phyloP scores from a whole-genome alignment of 2,329 filamentous ascomycete genomes.

The Alternaria incomplexa region DNA sequence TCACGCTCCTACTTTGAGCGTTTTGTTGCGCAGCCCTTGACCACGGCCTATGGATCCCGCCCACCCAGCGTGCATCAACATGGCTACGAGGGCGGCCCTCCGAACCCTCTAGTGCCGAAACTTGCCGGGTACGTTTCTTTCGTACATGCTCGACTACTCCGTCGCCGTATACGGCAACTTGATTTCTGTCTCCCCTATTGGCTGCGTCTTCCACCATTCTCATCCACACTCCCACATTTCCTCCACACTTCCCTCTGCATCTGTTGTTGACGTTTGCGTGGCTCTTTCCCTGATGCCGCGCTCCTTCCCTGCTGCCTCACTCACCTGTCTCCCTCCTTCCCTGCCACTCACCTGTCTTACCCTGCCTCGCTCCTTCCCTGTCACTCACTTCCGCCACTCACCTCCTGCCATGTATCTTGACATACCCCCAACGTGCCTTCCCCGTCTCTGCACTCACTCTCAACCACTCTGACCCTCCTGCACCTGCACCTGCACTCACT shows the following conservation, averaged over 20 bases:
- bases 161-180: neutral
- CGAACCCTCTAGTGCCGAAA: slow-evolving; percentile 46
- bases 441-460: neutral
- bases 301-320: neutral
- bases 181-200: slow-evolving; percentile 1
- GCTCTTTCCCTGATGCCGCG: slow-evolving; percentile 1
- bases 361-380: neutral
- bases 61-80: slow-evolving; percentile 59
- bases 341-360: neutral
- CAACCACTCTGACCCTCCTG: neutral
- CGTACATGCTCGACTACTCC: neutral
- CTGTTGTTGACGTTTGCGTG: neutral
- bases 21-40: slow-evolving; percentile 62
- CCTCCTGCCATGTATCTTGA: slow-evolving; percentile 10
- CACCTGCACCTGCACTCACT: neutral
- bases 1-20: slow-evolving; percentile 53
- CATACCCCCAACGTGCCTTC: neutral
- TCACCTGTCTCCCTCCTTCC: neutral
- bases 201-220: neutral
- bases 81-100: slow-evolving; percentile 45
- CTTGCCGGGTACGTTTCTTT: slow-evolving; percentile 43
- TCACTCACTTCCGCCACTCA: neutral
- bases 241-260: neutral
- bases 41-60: slow-evolving; percentile 57
- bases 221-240: neutral